Evolutionary conservation across 495 filamentous ascomycete species (phyloP), one percentile per base, ranked within the genome.

Genomic region (Penicillium chermesinum): DNA sequence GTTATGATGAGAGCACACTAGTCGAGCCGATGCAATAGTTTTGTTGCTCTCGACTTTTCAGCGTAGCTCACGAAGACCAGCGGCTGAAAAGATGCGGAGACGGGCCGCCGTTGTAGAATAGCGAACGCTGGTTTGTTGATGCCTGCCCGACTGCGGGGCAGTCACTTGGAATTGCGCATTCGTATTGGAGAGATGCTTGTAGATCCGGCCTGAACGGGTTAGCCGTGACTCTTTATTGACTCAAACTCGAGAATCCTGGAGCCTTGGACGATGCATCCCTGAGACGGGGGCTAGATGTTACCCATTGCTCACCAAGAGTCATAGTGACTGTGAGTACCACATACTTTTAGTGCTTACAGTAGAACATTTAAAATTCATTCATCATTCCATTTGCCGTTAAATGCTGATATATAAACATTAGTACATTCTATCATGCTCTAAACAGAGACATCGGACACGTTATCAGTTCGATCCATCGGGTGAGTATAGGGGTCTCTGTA

Each of bases 121-220:
- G 36, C 36, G 36, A 38, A 18, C 36, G 36, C 36, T 38, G 36
- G 4, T 38, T 38, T 18, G 36, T 38, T 18, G 36, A 18, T 38
- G 36, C n/a, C n/a, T n/a, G n/a, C 36, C 36, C 36, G 36, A 38
- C 36, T 38, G 36, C 36, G 36, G 36, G 36, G 17, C 36, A 38
- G 36, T 18, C 17, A 38, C 36, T 38, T 17, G 15, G 36, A 18
- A 38, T 38, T 19, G 20, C 16, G 36, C 36, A 18, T 19, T 38
- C 15, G 17, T 17, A 38, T 38, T 38, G 36, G 36, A 38, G 14
- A 18, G 15, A 8, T 8, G 2, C 36, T 17, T 38, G 36, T 19
- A 15, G 36, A 38, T 19, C 4, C 36, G 2, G 15, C 36, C 36
- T 18, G n/a, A 19, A 19, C 16, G 2, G 36, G 36, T 19, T 19